These are phyloP conservation scores for Phyllosticta capitalensis DNA, from an alignment of 2,329 filamentous ascomycete genomes.

Conservation along the genomic window DNA sequence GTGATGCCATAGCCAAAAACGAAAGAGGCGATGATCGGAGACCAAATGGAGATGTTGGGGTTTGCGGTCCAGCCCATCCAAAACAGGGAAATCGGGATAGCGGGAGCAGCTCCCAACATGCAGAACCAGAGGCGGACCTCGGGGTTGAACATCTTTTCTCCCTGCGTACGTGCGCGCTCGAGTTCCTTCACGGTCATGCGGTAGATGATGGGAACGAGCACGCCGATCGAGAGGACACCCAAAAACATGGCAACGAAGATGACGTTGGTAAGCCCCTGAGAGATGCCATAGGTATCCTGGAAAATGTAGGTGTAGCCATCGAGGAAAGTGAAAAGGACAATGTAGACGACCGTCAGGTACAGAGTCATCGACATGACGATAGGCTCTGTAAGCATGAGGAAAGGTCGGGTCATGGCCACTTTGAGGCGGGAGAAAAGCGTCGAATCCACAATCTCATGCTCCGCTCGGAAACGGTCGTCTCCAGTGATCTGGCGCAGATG, in stretches of 20 bases:
- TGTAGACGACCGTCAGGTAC: constrained; percentile 45
- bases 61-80: constrained; percentile 50
- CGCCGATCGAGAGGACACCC: constrained; percentile 27
- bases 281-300: constrained; percentile 38
- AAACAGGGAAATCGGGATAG: constrained; percentile 44
- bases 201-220: constrained; percentile 38
- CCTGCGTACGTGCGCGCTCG: constrained; percentile 28
- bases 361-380: constrained; percentile 41
- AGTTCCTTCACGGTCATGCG: constrained; percentile 36
- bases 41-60: constrained; percentile 40
- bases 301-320: constrained; percentile 45
- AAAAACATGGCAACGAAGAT: constrained; percentile 41
- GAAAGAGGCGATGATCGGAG: constrained; percentile 40
- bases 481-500: constrained; percentile 20
- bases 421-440: constrained; percentile 12
- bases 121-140: constrained; percentile 46
- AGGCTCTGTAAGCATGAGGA: constrained; percentile 33
- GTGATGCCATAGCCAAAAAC: constrained; percentile 45
- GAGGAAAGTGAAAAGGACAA: constrained; percentile 46
- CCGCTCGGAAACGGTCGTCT: constrained; percentile 31
- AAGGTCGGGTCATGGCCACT: constrained; percentile 12
- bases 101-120: constrained; percentile 40
- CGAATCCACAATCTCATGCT: constrained; percentile 15
- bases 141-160: constrained; percentile 34
- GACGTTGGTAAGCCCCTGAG: constrained; percentile 35